Conservation (phyloP, 75 land plant genomes). For the Pinus taeda region DNA sequence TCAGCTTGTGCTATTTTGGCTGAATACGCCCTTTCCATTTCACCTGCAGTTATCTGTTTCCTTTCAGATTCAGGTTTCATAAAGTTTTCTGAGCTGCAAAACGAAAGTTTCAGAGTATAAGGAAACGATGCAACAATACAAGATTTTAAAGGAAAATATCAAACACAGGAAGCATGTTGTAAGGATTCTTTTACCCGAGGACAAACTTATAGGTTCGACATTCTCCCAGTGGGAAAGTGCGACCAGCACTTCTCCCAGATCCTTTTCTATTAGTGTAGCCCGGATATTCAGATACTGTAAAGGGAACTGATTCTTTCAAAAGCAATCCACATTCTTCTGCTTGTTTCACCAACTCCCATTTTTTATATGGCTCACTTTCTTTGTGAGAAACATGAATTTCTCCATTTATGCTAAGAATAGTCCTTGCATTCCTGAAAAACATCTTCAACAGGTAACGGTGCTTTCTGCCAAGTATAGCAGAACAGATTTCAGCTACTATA, state of each 20-base stretch:
- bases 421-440: slow-evolving; percentile 13
- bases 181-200: background rate
- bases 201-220: slow-evolving; percentile 36
- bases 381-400: slow-evolving; percentile 15
- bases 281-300: slow-evolving; percentile 3
- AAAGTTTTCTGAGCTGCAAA: no score
- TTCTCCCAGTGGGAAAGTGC: slow-evolving; percentile 23
- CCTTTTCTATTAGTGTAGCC: slow-evolving; percentile 21
- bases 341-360: slow-evolving; percentile 13
- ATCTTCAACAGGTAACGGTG: background rate
- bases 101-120: no score
- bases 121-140: no score
- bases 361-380: background rate
- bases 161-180: no score
- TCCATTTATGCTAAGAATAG: background rate
- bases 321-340: slow-evolving; percentile 5
- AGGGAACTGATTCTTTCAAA: background rate
- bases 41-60: no score
- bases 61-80: no score
- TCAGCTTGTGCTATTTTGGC: slow-evolving; percentile 9
- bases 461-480: background rate
- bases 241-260: slow-evolving; percentile 8
- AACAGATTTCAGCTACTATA: no score
- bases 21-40: no score
- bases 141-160: no score